Percentiles rank a stretch among this genome's conserved stretches.
Conservation (phyloP, 495 filamentous ascomycete genomes). For the Podospora pseudoanserina region DNA sequence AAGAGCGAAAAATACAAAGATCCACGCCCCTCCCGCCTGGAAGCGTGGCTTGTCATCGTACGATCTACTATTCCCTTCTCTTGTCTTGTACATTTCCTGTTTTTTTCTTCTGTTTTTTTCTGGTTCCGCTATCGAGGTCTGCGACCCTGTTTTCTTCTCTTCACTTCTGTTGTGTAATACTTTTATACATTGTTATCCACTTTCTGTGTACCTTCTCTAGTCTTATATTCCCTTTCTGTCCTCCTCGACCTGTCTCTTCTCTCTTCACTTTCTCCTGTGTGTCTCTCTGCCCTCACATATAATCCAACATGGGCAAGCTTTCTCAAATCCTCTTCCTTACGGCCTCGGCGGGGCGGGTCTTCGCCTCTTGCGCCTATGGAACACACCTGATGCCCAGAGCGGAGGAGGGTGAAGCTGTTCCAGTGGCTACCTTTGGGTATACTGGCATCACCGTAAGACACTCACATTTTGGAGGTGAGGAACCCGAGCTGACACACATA, state of each 20-base stretch:
- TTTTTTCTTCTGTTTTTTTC: not conserved
- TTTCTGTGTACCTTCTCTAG: not conserved
- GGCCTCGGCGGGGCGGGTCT: conserved; percentile 28
- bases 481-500: not conserved
- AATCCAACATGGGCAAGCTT: conserved; percentile 15
- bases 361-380: conserved; percentile 30
- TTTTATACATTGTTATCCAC: not conserved
- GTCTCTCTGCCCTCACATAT: not conserved
- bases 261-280: not conserved
- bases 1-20: conserved; percentile 3
- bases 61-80: not conserved
- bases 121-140: conserved; percentile 7
- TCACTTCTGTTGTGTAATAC: conserved; percentile 3
- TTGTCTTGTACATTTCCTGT: conserved; percentile 1
- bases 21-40: conserved; percentile 1
- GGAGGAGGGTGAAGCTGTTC: conserved; percentile 34
- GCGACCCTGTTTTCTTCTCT: conserved; percentile 2
- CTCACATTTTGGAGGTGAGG: too few relatives aligned
- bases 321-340: conserved; percentile 22
- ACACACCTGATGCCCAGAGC: conserved; percentile 37
- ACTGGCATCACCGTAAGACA: conserved; percentile 35
- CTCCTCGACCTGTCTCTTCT: not conserved
- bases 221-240: conserved; percentile 1
- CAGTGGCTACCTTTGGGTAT: conserved; percentile 47
- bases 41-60: not conserved